Evolutionary conservation across 2,329 filamentous ascomycete genomes (phyloP), one percentile per base, ranked within the genome.

Genomic region (Escovopsis sp.): DNA sequence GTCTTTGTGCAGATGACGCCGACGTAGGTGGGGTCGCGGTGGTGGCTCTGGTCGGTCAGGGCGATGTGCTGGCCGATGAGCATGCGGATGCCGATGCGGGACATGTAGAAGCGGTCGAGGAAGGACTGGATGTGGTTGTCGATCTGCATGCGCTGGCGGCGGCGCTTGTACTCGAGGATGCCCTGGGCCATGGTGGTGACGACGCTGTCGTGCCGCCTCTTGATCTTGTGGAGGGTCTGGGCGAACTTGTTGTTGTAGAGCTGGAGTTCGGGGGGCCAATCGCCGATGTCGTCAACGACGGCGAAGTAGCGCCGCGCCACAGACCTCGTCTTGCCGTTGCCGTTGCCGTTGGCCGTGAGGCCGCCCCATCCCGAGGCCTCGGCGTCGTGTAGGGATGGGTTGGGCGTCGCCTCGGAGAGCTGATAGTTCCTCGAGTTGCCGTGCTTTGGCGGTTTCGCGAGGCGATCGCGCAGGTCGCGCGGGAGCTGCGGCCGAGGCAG

Each of bases 81-180:
- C 91, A 98, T 98, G 54, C 91, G 85, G 53, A 98, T 98, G 51
- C 91, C 91, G 57, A 98, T 98, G 48, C 91, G 85, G 37, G 88
- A 95, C 91, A 98, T 98, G 72, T 98, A 98, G 66, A 98, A 98
- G 46, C 91, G 85, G 66, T 98, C 91, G 51, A 98, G 77, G 69
- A 98, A 98, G 43, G 86, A 82, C 62, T 98, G 91, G 46, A 98
- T 95, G 53, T 88, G 93, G 60, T 88, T 82, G 65, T 96, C 91
- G 56, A 98, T 98, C 59, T 96, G 91, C 82, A 96, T 91, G 42
- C 91, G 80, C 71, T 98, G 91, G 48, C 87, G 78, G 59, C 83
- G 89, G 43, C 89, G 85, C 68, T 98, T 98, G 72, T 94, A 98
- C 66, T 98, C 91, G 45, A 96, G 74, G 51, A 98, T 95, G 46